Evolutionary conservation across 176 grass and related monocot genomes (phyloP), one percentile per base, ranked within the genome.

Genomic region (Oryza punctata): DNA sequence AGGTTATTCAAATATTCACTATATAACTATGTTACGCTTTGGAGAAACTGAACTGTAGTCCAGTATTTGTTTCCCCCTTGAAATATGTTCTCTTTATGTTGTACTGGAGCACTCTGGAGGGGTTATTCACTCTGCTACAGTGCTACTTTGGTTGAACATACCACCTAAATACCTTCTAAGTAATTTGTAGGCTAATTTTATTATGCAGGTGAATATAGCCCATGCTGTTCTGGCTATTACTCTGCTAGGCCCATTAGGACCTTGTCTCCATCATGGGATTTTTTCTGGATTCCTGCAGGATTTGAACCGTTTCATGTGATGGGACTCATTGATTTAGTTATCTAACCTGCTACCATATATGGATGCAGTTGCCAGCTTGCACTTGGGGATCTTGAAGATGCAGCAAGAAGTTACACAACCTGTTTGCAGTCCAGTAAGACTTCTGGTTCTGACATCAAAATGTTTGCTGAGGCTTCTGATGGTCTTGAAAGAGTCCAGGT

Each of bases 311-410:
- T 61, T 61, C 7, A 2, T 10, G 4, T 24, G 9, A 61, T 61
- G n/a, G n/a, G n/a, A 61, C 57, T 61, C 57, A 61, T 11, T 61
- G 57, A 61, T 61, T 61, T 61, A 61, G 57, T 61, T 24, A n/a
- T 24, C n/a, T 61, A 61, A 61, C 57, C 24, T 61, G 57, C n/a
- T n/a, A 38, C 10, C 71, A 15, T 68, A 47, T 52, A 69, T 70
- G 32, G 59, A 78, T 91, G 47, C 83, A 98, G 93, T 84, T 98
- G 96, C 71, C 85, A 88, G 28, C 89, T 98, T 87, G 89, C 87
- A 67, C 84, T 98, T 82, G 96, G 96, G 6, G 83, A 96, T 73
- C 78, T 96, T 94, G 91, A 98, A 85, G 89, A 91, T 79, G 96
- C 96, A 85, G 60, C 82, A 43, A 90, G 47, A 60, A 83, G 67